Evolutionary conservation across 139 green algal species (phyloP).

Genomic region (Limnomonas spitsbergensis): DNA sequence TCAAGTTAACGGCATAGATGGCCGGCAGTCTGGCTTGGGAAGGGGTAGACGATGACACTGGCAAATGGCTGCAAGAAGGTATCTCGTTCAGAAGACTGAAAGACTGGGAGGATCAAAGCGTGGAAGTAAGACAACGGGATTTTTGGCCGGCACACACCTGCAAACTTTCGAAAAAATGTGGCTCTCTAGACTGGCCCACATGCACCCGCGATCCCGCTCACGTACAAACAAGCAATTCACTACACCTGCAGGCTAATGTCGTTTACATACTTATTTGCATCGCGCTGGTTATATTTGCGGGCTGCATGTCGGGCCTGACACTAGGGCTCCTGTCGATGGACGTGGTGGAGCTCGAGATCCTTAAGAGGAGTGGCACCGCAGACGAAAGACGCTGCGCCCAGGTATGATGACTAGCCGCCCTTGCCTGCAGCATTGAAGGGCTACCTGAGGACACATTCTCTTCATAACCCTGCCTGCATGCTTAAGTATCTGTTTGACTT

Average conservation of each 20-base stretch:
- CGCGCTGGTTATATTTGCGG: conserved; percentile 47
- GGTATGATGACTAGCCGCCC: no score
- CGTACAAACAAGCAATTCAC: no score
- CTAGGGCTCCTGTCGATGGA: conserved; percentile 29
- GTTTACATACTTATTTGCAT: conserved; percentile 32
- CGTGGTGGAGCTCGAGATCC: conserved; percentile 64
- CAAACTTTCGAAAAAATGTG: not conserved
- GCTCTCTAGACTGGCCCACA: not conserved
- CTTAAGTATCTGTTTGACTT: no score
- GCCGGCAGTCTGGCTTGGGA: no score
- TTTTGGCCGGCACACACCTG: not conserved
- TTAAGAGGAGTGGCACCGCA: conserved; percentile 57
- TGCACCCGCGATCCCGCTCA: not conserved
- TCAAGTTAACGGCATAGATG: no score
- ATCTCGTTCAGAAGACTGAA: no score
- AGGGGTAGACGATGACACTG: no score
- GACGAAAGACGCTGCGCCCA: conserved; percentile 48
- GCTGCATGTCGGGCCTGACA: conserved; percentile 70
- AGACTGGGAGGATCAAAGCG: not conserved
- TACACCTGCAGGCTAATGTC: conserved; percentile 7
- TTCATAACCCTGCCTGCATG: no score
- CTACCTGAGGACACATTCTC: no score
- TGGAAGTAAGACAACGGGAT: not conserved
- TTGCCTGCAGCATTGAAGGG: not conserved
- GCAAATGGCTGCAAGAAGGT: no score